Base-by-base conservation (phyloP, 768 basidiomycete species). In the Lactarius evosmus region DNA sequence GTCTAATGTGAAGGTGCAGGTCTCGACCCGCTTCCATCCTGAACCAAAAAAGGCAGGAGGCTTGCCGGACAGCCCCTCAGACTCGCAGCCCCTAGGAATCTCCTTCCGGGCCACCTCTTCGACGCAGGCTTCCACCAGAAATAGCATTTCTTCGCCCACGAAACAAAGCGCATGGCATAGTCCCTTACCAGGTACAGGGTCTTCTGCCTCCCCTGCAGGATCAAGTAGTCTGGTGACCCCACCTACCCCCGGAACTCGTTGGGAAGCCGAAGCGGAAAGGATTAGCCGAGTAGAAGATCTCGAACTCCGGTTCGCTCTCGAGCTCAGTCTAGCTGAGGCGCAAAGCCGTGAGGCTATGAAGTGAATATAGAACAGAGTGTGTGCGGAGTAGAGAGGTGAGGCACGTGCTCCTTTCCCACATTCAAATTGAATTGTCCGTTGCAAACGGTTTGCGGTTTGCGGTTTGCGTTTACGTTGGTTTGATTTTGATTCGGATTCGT, bases 41-140 rank as follows among this genome's bases (percentile, higher is more conserved):
- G 85, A 88, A 71, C 80, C 85, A 2, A 80, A 77, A 73, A 82
- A 85, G 71, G 86, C 85, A 0, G 82, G 82, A 46, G 68, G 66
- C 3, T 38, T 63, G 7, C 46, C 11, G 0, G 44, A 14, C 19
- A 59, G 52, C 36, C 60, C 57, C 7, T 68, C 71, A 32, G 75
- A 70, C 61, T 67, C 72, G 36, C 54, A 76, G 74, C 36, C 49
- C 62, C 50, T 51, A 53, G 32, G 50, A 65, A 55, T 53, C 7
- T 69, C 72, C 9, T 75, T 72, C 14, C 55, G 71, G 14, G 72
- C 51, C 55, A 34, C 34, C 16, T 17, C 29, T 40, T 27, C 19
- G 25, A 64, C 46, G 56, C 52, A 25, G 46, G 17, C 8, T 41
- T 27, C 14, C 11, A 22, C 14, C 4, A 22, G 19, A 56, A 69